Evolutionary conservation across 345 rosid genomes (phyloP), one percentile per base, ranked within the genome.

Genomic region (Lepidium sativum): DNA sequence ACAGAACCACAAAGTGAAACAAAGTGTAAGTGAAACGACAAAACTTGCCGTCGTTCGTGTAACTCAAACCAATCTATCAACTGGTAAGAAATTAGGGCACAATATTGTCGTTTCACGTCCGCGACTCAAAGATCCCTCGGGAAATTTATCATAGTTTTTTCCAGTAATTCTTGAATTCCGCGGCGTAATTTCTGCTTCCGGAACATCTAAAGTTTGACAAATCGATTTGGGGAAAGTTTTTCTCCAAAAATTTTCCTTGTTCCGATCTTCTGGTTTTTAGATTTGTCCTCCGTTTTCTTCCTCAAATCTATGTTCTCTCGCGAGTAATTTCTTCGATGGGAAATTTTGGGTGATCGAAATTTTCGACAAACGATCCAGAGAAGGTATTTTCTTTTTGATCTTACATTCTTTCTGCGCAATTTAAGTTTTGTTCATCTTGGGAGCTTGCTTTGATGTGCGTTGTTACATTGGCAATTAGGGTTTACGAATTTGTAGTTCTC

Each of bases 51-150:
- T 73, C 77, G 72, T 73, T 60, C 29, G 58, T 53, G 68, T 73
- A 66, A 73, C 67, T 73, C 72, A 73, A 66, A 60, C 72, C 21
- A 66, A 65, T 6, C 68, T 35, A 66, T 73, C 72, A 72, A 66
- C 76, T 72, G 76, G 70, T 18, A 17, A 65, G 51, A 71, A 65
- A 50, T 59, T 72, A 72, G 76, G 76, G 76, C 61, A 63, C n/a
- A 56, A 64, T 56, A 64, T 39, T 48, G 75, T 51, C 4, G 67
- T 59, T 65, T 72, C 63, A 59, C 76, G 72, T 72, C 76, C 76
- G 76, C 57, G 49, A 44, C 66, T 66, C 76, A 60, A 65, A 72
- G 76, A 72, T 59, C 48, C 54, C 9, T 65, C 71, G 71, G 72
- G 60, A 72, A 72, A 59, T 59, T 17, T 15, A 49, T 72, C 62